These are phyloP conservation scores for Leavenworthia alabamica DNA, from an alignment of 345 rosid genomes.

Conservation along the genomic window DNA sequence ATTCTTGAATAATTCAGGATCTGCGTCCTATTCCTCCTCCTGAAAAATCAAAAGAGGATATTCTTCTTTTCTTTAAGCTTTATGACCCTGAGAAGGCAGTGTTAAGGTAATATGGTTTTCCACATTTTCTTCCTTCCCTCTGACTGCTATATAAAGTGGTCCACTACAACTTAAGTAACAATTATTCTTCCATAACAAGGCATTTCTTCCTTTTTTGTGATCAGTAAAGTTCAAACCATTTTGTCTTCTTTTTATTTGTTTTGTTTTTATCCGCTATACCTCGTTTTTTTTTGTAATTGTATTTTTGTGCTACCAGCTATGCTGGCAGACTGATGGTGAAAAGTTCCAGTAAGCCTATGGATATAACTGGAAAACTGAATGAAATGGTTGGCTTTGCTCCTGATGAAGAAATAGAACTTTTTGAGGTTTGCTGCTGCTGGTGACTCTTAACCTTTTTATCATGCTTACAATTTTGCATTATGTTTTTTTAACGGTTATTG, in stretches of 20 bases:
- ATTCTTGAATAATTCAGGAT: conserved; percentile 46
- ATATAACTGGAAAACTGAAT: conserved; percentile 61
- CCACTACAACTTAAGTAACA: background rate
- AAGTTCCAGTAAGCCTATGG: conserved; percentile 66
- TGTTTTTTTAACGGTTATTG: conserved; percentile 1
- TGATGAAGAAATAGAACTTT: conserved; percentile 85
- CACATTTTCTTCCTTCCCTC: background rate
- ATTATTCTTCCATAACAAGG: background rate
- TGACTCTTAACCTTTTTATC: background rate
- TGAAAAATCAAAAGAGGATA: conserved; percentile 73
- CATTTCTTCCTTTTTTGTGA: background rate
- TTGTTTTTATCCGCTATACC: background rate
- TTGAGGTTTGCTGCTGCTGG: conserved; percentile 52
- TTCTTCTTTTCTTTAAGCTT: conserved; percentile 84
- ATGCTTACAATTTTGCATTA: background rate
- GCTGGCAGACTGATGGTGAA: conserved; percentile 83
- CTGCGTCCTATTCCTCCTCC: conserved; percentile 56
- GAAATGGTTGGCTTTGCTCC: conserved; percentile 87
- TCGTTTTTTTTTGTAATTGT: conserved; percentile 8
- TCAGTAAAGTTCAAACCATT: background rate
- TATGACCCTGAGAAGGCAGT: conserved; percentile 74
- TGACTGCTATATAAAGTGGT: background rate
- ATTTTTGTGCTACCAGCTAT: conserved; percentile 37
- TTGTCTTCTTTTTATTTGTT: background rate
- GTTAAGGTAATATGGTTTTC: conserved; percentile 45